Percentiles rank a stretch among this genome's conserved stretches.
Conservation (phyloP, 148 eudicot genomes). For the Chenopodium berlandieri region DNA sequence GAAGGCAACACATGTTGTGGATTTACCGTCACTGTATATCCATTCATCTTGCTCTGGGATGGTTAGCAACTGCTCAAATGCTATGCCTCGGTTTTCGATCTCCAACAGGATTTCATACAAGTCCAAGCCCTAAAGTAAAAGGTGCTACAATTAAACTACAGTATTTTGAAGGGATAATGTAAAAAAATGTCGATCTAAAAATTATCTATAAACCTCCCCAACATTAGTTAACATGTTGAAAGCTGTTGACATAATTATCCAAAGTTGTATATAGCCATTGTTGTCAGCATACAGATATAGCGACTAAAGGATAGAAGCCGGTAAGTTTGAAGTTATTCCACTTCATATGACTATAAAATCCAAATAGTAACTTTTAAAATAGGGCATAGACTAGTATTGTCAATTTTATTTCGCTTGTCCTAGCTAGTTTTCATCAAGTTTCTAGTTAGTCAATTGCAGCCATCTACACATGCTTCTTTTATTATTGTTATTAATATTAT, state of each 20-base stretch:
- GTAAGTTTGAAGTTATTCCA: background rate
- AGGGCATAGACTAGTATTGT: background rate
- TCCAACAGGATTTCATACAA: slow-evolving; percentile 73
- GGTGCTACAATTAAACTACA: background rate
- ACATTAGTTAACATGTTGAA: background rate
- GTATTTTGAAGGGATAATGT: background rate
- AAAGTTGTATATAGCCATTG: background rate
- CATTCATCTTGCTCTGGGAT: slow-evolving; percentile 97
- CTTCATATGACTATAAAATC: background rate
- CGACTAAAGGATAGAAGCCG: background rate
- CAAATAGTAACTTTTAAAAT: background rate
- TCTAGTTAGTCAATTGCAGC: background rate
- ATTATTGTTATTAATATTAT: too few relatives aligned
- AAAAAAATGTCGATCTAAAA: background rate
- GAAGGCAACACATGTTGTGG: slow-evolving; percentile 96
- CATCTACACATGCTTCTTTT: background rate
- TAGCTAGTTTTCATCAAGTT: background rate
- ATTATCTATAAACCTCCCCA: background rate
- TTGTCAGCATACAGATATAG: background rate
- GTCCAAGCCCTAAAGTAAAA: slow-evolving; percentile 60
- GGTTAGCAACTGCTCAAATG: slow-evolving; percentile 85
- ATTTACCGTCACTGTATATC: slow-evolving; percentile 95
- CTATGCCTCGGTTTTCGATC: slow-evolving; percentile 69
- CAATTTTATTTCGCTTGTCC: background rate
- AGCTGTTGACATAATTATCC: too few relatives aligned